These are phyloP conservation scores for Neofusicoccum sp. DNA, from an alignment of 2,329 filamentous ascomycete species.

Conservation along the genomic window DNA sequence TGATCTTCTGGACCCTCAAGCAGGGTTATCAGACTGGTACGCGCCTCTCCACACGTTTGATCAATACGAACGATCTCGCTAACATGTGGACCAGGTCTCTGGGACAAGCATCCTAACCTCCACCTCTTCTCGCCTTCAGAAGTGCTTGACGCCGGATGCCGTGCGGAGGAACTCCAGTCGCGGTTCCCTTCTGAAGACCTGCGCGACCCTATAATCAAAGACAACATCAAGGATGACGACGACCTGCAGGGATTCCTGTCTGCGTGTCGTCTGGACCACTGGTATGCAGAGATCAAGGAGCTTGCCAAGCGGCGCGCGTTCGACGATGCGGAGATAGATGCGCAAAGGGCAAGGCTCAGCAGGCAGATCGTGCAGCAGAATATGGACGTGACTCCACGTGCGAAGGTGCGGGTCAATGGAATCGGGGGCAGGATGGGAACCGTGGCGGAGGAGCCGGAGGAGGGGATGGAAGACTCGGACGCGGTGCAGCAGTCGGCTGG, in stretches of 20 bases:
- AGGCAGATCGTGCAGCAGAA: conserved; percentile 8
- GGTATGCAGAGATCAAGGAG: conserved; percentile 53
- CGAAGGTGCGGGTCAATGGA: conserved; percentile 14
- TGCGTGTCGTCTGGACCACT: conserved; percentile 67
- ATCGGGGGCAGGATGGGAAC: not conserved
- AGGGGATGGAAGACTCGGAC: conserved; percentile 12
- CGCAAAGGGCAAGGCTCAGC: conserved; percentile 19
- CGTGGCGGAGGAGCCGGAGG: conserved; percentile 15
- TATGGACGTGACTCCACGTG: conserved; percentile 13
- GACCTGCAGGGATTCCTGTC: conserved; percentile 64
- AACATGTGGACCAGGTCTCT: conserved; percentile 17
- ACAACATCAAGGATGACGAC: conserved; percentile 71
- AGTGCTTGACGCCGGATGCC: conserved; percentile 48
- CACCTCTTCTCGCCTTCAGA: conserved; percentile 26
- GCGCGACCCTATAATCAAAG: conserved; percentile 65
- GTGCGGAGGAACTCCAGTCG: conserved; percentile 58
- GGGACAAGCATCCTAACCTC: conserved; percentile 16
- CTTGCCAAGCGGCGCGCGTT: conserved; percentile 30
- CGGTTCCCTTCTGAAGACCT: conserved; percentile 56
- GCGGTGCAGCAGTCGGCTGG: conserved; percentile 20
- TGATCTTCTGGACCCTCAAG: conserved; percentile 65
- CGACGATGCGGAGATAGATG: conserved; percentile 1
- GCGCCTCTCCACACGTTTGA: conserved; percentile 19
- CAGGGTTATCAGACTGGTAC: conserved; percentile 65
- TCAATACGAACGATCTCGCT: conserved; percentile 11